phyloP scores from a whole-genome alignment of 2,329 filamentous ascomycete species.

The Pseudocercospora vitis region DNA sequence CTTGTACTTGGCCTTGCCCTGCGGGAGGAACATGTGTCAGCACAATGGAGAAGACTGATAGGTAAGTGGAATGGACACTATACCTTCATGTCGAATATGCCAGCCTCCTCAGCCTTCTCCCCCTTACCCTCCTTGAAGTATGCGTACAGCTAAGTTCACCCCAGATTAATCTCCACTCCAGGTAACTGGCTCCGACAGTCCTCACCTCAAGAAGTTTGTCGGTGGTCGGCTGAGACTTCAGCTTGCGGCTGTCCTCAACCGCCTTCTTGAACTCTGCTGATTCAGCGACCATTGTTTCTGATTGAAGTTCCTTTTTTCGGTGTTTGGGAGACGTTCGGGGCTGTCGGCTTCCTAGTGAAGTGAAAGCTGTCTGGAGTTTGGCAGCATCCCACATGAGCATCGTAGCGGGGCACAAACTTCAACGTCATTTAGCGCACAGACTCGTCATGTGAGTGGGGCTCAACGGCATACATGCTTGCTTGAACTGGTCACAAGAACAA shows the following conservation, averaged over 20 bases:
- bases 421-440: neutral
- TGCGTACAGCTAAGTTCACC: constrained; percentile 54
- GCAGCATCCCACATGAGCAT: constrained; percentile 5
- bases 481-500: neutral
- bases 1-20: constrained; percentile 71
- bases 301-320: neutral
- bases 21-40: neutral
- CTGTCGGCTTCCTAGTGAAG: neutral
- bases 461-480: neutral
- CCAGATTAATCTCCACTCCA: neutral
- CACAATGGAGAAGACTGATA: neutral
- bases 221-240: constrained; percentile 63
- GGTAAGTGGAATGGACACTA: constrained; percentile 19
- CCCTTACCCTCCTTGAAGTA: constrained; percentile 46
- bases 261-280: constrained; percentile 80
- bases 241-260: constrained; percentile 64
- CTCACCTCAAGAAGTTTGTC: constrained; percentile 62
- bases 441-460: neutral
- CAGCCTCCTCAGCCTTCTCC: constrained; percentile 51
- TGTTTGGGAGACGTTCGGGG: neutral
- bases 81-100: constrained; percentile 71
- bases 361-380: constrained; percentile 3
- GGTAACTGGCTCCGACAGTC: neutral
- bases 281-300: constrained; percentile 19
- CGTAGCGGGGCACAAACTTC: constrained; percentile 2